Percentiles rank a stretch among this genome's conserved stretches.
Conservation (phyloP, 768 basidiomycete species). For the Termitomyces sp. region DNA sequence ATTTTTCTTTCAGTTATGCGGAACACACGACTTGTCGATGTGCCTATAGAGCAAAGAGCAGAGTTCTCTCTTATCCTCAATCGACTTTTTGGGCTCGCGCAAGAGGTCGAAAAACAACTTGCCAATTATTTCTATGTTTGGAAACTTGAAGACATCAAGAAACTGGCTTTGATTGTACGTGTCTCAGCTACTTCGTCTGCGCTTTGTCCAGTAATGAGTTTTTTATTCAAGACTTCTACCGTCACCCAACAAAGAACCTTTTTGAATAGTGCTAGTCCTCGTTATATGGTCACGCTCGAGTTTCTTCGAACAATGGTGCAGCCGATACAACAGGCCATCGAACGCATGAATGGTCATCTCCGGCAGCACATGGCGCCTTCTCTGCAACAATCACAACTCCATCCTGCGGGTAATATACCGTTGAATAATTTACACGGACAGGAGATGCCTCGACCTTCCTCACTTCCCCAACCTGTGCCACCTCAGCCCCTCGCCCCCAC, state of each 20-base stretch:
- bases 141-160: constrained; percentile 47
- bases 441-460: constrained; percentile 17
- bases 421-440: neutral
- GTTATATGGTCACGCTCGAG: constrained; percentile 32
- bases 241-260: constrained; percentile 38
- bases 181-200: neutral
- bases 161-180: constrained; percentile 51
- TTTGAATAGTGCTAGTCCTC: constrained; percentile 31
- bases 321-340: constrained; percentile 14
- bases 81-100: constrained; percentile 34
- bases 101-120: constrained; percentile 47
- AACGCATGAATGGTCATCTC: constrained; percentile 5
- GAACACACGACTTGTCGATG: constrained; percentile 26
- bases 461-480: constrained; percentile 13
- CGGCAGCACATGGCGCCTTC: constrained; percentile 15
- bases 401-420: constrained; percentile 6
- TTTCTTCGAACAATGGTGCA: constrained; percentile 36
- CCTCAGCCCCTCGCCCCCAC: constrained; percentile 14
- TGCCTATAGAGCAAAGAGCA: constrained; percentile 47
- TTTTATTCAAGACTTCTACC: constrained; percentile 31
- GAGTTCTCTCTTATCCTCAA: constrained; percentile 51
- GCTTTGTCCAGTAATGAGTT: constrained; percentile 4
- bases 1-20: constrained; percentile 23
- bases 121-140: constrained; percentile 39
- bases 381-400: constrained; percentile 11